These are phyloP conservation scores for Annulohypoxylon maeteangense DNA, from an alignment of 495 filamentous ascomycete species.

Conservation along the genomic window DNA sequence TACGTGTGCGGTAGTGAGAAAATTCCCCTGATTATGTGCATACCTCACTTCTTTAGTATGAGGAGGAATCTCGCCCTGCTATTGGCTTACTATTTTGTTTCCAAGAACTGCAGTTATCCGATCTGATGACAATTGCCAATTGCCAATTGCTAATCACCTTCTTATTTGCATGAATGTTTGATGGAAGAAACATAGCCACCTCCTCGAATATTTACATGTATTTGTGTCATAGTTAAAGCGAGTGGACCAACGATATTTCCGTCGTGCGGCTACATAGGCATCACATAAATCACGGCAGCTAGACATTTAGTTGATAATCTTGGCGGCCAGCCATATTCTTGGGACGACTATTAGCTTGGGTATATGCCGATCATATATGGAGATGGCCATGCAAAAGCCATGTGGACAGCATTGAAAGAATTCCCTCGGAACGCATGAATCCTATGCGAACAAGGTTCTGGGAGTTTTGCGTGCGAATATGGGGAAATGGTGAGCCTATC, in stretches of 20 bases:
- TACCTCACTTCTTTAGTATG: neutral
- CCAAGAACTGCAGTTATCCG: conserved; percentile 7
- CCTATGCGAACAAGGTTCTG: conserved; percentile 4
- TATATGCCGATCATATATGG: conserved; percentile 13
- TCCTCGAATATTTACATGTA: conserved; percentile 10
- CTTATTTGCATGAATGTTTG: conserved; percentile 16
- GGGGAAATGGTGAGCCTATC: neutral
- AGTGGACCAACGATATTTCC: neutral
- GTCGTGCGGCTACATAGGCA: neutral
- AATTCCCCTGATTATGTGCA: neutral
- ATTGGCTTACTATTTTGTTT: conserved; percentile 17
- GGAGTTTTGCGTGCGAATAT: neutral
- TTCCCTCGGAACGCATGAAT: conserved; percentile 3
- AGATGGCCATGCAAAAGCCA: neutral
- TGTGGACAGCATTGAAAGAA: conserved; percentile 8
- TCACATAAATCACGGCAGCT: conserved; percentile 10
- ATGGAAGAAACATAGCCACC: conserved; percentile 34
- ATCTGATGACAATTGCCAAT: neutral
- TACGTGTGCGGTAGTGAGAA: neutral
- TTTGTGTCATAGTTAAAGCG: neutral
- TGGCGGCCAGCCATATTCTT: neutral
- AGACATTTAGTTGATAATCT: neutral
- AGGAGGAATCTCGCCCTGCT: neutral
- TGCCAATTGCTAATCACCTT: too few species aligned
- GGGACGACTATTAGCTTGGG: conserved; percentile 6